phyloP scores from a whole-genome alignment of 495 filamentous ascomycete species.

The Staphylotrichum tortipilum region DNA sequence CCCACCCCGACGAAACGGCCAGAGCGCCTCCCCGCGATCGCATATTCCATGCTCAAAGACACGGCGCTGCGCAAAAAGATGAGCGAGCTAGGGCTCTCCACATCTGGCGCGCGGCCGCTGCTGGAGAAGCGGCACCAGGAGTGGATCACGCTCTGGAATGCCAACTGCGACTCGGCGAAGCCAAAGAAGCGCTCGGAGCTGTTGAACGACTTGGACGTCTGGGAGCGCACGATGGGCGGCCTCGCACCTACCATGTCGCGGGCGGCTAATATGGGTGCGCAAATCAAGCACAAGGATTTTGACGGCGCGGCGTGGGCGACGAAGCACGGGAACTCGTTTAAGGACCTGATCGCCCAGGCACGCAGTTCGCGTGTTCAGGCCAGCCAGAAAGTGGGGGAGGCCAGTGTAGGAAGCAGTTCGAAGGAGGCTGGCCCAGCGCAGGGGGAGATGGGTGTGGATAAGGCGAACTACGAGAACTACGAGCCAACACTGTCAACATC shows the following conservation, averaged over 20 bases:
- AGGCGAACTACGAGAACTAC: too few species aligned
- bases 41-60: conserved; percentile 76
- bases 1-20: conserved; percentile 15
- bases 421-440: neutral
- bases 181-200: conserved; percentile 65
- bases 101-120: conserved; percentile 52
- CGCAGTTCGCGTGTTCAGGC: conserved; percentile 12
- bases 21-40: conserved; percentile 62
- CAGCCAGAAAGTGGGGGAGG: conserved; percentile 7
- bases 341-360: conserved; percentile 65
- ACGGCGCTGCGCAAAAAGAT: conserved; percentile 68
- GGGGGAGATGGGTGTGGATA: neutral
- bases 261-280: conserved; percentile 24
- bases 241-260: conserved; percentile 30
- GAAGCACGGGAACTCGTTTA: conserved; percentile 65
- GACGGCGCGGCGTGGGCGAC: conserved; percentile 67
- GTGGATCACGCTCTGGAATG: conserved; percentile 94
- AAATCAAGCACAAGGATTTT: conserved; percentile 71
- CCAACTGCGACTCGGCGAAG: conserved; percentile 76
- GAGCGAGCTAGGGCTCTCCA: conserved; percentile 70
- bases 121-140: conserved; percentile 78
- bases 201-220: conserved; percentile 65
- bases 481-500: neutral
- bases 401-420: neutral
- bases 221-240: conserved; percentile 71